phyloP scores from a whole-genome alignment of 768 basidiomycete species.

The Punctularia strigosozonata region DNA sequence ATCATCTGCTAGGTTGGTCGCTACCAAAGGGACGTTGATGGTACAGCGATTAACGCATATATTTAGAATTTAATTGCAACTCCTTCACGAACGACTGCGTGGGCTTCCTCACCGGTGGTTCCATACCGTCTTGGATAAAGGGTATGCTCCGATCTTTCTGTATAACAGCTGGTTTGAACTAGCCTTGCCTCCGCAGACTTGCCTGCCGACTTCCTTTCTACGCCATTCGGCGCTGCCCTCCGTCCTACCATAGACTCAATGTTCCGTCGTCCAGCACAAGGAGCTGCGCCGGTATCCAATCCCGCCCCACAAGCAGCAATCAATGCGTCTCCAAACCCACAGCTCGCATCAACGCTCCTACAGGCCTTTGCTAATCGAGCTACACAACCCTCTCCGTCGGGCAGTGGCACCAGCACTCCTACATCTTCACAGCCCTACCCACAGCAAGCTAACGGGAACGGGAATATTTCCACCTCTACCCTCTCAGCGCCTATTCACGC shows the following conservation, averaged over 20 bases:
- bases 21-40: not conserved
- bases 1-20: conserved; percentile 66
- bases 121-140: conserved; percentile 74
- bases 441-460: too few relatives aligned
- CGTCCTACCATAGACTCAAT: conserved; percentile 88
- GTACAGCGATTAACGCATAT: not conserved
- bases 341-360: conserved; percentile 40
- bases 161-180: too few relatives aligned
- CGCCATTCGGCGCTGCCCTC: conserved; percentile 77
- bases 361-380: conserved; percentile 47
- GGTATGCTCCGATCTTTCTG: conserved; percentile 30
- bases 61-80: conserved; percentile 85
- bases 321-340: conserved; percentile 28
- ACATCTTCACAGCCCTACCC: too few relatives aligned
- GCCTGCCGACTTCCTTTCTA: conserved; percentile 77
- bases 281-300: conserved; percentile 21
- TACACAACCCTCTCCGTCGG: conserved; percentile 15
- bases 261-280: conserved; percentile 53
- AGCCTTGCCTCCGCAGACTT: conserved; percentile 34
- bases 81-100: conserved; percentile 85
- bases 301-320: conserved; percentile 20
- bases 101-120: conserved; percentile 76
- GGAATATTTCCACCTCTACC: conserved; percentile 22
- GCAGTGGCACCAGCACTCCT: conserved; percentile 10
- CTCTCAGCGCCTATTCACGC: conserved; percentile 45